Base-by-base conservation (phyloP, 1,284 basidiomycete genomes). In the Somion occarium region DNA sequence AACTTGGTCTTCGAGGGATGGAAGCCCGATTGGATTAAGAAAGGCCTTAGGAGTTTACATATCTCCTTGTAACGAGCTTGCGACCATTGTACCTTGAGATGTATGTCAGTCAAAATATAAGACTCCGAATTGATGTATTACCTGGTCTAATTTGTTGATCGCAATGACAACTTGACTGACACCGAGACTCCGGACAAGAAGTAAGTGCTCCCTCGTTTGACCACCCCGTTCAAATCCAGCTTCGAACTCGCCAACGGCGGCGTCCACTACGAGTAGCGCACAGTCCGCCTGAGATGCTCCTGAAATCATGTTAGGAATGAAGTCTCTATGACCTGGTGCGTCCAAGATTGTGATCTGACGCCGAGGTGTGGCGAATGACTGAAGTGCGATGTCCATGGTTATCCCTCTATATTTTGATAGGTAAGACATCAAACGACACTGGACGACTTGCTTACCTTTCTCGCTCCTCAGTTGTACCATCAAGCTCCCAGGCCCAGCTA, bases 221-320 rank as follows among this genome's bases (percentile, higher is more conserved):
- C 96, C 96, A 25, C 92, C 92, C 13, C 88, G 79, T 41, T 93
- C 87, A 61, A 99, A 99, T 1, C 96, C 96, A 20, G 93, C 87
- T 68, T 99, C 96, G 59, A 99, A 99, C 61, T 94, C 94, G 20
- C 96, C 96, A 1, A 78, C 84, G 2, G 86, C 77, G 5, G 94
- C 88, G 67, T 98, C 97, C 19, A 99, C 83, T 3, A 99, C 96
- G n/a, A 99, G 80, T 3, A 99, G 70, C 1, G 96, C 95, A 34
- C 92, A 93, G 61, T 99, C 96, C 0, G 97, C 97, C 70, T 98
- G 96, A 0, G 95, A 87, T 1, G 96, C 96, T 1, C 96, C 96
- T 0, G 93, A 96, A 53, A 99, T 99, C 97, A 99, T 99, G 64
- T 98, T 98, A 0, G 97, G 96, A 51, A 99, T 91, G 61, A 99